Base-by-base conservation (phyloP, 2,329 filamentous ascomycete genomes). In the Lasiodiplodia citricola region DNA sequence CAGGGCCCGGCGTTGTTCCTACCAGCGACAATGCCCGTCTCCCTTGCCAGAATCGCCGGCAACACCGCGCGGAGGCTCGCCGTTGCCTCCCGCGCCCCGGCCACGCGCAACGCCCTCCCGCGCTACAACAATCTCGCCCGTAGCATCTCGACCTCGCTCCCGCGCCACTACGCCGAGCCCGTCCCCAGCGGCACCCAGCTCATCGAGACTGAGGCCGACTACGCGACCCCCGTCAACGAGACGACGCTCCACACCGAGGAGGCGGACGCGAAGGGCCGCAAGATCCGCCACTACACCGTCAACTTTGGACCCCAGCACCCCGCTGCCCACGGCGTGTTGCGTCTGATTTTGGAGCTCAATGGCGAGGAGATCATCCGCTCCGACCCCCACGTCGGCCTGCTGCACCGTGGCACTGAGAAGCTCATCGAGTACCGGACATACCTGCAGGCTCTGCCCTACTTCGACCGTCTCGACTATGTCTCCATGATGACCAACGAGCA, bases 401-500 rank as follows among this genome's bases (percentile, higher is more conserved):
- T 99, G 77, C 96, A 99, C 83, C 90, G 96, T 76, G 96, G 96
- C 74, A 99, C 96, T 71, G 96, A 99, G 87, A 99, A 99, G 88
- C 89, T 99, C 84, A 98, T 98, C 83, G 96, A 99, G 87, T 99
- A 99, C 88, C 97, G 97, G 88, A 97, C 95, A 75, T 99, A 99
- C 80, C 88, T 98, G 78, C 96, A 99, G 86, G 96, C 96, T 69
- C 86, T 99, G 79, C 96, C 96, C 68, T 99, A 99, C 86, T 99
- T 99, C 80, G 96, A 99, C 84, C 93, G 96, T 75, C 87, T 99
- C 81, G 96, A 99, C 83, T 99, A 99, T 82, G 94, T 97, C 75
- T 97, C 94, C 77, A 99, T 99, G 96, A 99, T 99, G 96, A 99
- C 96, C 77, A 99, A 99, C 83, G 96, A 99, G 87, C 96, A 99